Evolutionary conservation across 805 yeast genomes (phyloP), one percentile per base, ranked within the genome.

Genomic region (Hanseniaspora thailandica): DNA sequence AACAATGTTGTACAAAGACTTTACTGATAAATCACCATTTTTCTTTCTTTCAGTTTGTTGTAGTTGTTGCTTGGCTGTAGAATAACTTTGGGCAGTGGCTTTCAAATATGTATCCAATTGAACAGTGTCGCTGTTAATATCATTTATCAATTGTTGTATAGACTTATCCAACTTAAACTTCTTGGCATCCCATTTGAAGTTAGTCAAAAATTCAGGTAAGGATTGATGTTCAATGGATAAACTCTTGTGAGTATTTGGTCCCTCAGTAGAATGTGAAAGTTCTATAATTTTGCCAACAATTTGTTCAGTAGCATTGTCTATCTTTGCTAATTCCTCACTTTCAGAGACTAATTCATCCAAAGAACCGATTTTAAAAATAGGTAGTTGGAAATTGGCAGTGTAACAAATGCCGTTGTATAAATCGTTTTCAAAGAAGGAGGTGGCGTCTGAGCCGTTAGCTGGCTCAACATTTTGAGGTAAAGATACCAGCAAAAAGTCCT

Each of bases 291-390:
- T 94, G 25, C 71, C 65, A 13, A 88, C 78, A 6, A 93, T 77
- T 8, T 73, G 69, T 41, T 76, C 77, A 63, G 90, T 75, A 67
- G 86, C 93, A n/a, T 71, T 71, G 69, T 93, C 99, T 53, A 82
- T 71, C 65, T 87, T 89, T 40, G 78, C 71, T 55, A 93, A 75
- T 63, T 90, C 97, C 62, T 93, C 98, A 66, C 89, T 80, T 68
- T 89, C 89, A 61, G 84, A 81, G 52, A 93, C 94, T 56, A 93
- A 75, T 30, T 88, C 82, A 68, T 93, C 99, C 63, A 93, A 76
- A 12, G 97, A 89, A 28, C 97, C 97, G 57, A 93, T 86, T 67
- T 93, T 90, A 69, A 93, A 90, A 57, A 75, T 80, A 7, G 97
- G 97, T 49, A 88, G 73, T 34, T 73, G 71, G 55, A 84, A 77